Evolutionary conservation across 441 rosid genomes (phyloP).

Genomic region (Lepidium campestre): DNA sequence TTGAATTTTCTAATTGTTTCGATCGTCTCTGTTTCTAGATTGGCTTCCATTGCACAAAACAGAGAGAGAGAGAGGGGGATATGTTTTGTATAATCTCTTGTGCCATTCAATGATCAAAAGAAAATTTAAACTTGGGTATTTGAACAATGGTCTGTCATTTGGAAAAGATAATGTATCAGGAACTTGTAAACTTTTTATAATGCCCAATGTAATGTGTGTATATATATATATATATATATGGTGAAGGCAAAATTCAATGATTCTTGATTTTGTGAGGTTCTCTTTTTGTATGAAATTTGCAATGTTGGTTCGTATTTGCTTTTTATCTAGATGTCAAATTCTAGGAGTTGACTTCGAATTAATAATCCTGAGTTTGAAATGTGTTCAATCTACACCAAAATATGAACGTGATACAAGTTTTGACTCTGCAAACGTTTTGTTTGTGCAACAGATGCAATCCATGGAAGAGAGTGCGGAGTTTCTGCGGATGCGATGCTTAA

Average conservation of each 20-base stretch:
- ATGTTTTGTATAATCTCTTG: not conserved
- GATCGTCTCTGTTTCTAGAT: not conserved
- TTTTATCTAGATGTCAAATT: not conserved
- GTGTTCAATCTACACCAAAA: not conserved
- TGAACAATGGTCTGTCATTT: not conserved
- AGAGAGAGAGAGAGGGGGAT: not conserved
- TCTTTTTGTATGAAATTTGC: not conserved
- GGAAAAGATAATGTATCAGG: not conserved
- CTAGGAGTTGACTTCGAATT: conserved; percentile 9
- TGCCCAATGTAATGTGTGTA: no score
- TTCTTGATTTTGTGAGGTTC: not conserved
- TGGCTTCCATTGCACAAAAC: not conserved
- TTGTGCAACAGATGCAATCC: conserved; percentile 64
- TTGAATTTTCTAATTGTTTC: not conserved
- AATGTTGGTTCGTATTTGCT: not conserved
- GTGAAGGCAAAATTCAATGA: not conserved
- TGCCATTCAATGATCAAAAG: not conserved
- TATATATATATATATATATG: not conserved
- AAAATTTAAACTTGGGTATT: not conserved
- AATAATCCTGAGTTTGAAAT: not conserved
- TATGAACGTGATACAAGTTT: not conserved
- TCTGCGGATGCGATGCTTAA: conserved; percentile 69
- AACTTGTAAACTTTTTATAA: not conserved
- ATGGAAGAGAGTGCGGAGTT: conserved; percentile 84
- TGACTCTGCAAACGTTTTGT: not conserved